Percentiles rank a stretch among this genome's conserved stretches.
These are phyloP conservation scores for Coniella vitis DNA, from an alignment of 2,329 filamentous ascomycete species.

Conservation along the genomic window DNA sequence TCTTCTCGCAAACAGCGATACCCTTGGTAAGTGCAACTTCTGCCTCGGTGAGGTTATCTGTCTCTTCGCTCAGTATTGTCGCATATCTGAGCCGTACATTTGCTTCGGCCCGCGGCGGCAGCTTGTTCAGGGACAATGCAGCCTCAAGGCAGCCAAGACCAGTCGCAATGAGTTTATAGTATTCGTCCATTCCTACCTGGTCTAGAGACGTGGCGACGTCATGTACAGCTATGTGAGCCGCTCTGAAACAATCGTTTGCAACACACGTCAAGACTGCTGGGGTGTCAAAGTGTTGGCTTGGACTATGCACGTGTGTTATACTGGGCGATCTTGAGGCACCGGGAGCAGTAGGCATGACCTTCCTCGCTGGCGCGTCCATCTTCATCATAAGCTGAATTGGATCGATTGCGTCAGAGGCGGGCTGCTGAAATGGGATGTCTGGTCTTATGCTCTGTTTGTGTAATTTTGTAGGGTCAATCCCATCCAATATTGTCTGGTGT, in stretches of 20 bases:
- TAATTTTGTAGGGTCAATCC: constrained; percentile 3
- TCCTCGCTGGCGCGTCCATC: constrained; percentile 12
- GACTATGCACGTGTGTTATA: constrained; percentile 19
- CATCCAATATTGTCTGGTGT: constrained; percentile 1
- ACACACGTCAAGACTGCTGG: constrained; percentile 60
- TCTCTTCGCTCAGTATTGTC: constrained; percentile 65
- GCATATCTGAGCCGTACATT: constrained; percentile 65
- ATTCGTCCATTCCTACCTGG: constrained; percentile 50
- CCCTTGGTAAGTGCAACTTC: constrained; percentile 68
- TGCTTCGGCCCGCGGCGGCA: constrained; percentile 61
- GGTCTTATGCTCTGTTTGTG: constrained; percentile 1
- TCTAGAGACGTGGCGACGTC: constrained; percentile 43
- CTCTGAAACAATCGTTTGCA: constrained; percentile 68
- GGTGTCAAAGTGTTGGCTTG: constrained; percentile 38
- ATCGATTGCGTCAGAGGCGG: constrained; percentile 10
- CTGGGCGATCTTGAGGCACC: constrained; percentile 23
- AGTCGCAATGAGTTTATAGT: constrained; percentile 65
- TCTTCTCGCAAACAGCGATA: constrained; percentile 61
- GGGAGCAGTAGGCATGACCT: constrained; percentile 19
- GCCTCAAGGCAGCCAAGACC: constrained; percentile 67
- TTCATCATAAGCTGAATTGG: constrained; percentile 16
- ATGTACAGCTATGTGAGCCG: constrained; percentile 52
- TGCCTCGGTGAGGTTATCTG: constrained; percentile 66
- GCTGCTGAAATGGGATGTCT: not conserved
- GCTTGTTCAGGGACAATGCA: constrained; percentile 53